These are phyloP conservation scores for Podaxis sp. DNA, from an alignment of 768 basidiomycete species.

Conservation along the genomic window DNA sequence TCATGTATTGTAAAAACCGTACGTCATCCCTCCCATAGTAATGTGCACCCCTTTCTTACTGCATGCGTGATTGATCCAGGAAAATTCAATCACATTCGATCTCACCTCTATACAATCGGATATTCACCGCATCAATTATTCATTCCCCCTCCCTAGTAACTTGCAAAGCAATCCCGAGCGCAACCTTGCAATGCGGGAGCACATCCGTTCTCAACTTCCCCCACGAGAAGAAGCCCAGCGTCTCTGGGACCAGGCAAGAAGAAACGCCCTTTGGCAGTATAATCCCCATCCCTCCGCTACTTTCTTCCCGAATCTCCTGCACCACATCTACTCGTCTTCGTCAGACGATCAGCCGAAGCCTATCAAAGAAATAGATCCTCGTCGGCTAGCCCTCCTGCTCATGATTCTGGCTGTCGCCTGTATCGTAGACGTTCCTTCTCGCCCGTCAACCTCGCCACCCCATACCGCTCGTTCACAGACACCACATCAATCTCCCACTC, in stretches of 20 bases:
- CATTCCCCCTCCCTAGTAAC: slow-evolving; percentile 46
- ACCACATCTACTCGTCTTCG: slow-evolving; percentile 61
- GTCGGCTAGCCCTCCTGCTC: slow-evolving; percentile 62
- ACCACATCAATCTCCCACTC: neutral
- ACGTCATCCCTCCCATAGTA: slow-evolving; percentile 10
- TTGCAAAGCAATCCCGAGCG: slow-evolving; percentile 38
- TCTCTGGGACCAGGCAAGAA: slow-evolving; percentile 60
- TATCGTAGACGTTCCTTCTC: slow-evolving; percentile 50
- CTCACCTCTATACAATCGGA: slow-evolving; percentile 29
- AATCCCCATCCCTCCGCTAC: slow-evolving; percentile 66
- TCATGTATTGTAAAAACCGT: slow-evolving; percentile 13
- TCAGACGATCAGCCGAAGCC: slow-evolving; percentile 11
- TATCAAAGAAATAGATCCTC: slow-evolving; percentile 53
- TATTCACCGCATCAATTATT: slow-evolving; percentile 51
- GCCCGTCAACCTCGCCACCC: neutral
- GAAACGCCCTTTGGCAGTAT: slow-evolving; percentile 72
- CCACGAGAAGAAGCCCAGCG: slow-evolving; percentile 55
- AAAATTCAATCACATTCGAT: slow-evolving; percentile 6
- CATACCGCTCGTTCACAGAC: neutral
- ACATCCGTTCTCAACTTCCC: slow-evolving; percentile 58
- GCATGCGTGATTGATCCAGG: neutral
- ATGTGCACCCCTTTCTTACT: slow-evolving; percentile 10
- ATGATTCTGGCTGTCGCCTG: slow-evolving; percentile 73
- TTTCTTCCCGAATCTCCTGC: slow-evolving; percentile 63
- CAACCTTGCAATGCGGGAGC: slow-evolving; percentile 53